Evolutionary conservation across 2,329 filamentous ascomycete species (phyloP), one percentile per base, ranked within the genome.

Genomic region (Xylariales sp.): DNA sequence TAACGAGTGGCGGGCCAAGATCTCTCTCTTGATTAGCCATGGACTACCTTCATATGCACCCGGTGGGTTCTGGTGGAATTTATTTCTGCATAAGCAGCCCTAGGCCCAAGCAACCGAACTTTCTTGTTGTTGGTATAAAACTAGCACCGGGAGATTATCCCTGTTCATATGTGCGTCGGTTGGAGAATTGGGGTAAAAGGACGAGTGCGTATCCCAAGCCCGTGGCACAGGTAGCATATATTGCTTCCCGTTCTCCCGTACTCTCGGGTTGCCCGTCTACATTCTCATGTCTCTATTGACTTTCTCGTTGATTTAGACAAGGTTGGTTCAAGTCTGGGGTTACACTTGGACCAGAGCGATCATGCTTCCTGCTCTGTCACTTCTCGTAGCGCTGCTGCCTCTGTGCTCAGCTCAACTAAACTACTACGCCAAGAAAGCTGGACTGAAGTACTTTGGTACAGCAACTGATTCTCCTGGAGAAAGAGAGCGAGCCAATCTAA

Each of bases 361-460:
- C 11, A 60, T 60, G 58, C 46, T 40, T 35, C 34, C 49, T 31
- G 42, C 33, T 38, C 47, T 28, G 15, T 51, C 29, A 24, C 37
- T 59, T 18, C 47, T 62, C 24, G 51, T 57, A 36, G 53, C 49
- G 31, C 54, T 44, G 41, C 49, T 46, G 55, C 63, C 46, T 9
- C 24, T 58, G n/a, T 53, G 51, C 24, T 50, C 54, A 5, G 60
- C 52, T 19, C 65, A 69, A 46, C 67, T 79, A 11, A 59, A 76
- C 50, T 54, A 64, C 29, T 62, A 72, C 19, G 76, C 76, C 9
- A 66, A 71, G 45, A 65, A 69, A 41, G 71, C 73, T 22, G 77
- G 76, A 4, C 63, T 74, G 41, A 55, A 68, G 46, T 83, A 81
- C 63, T 82, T 82, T 41, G 80, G 80, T 42, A 73, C 78, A 1